phyloP scores from a whole-genome alignment of 441 rosid genomes.

The Adansonia madagascariensis region DNA sequence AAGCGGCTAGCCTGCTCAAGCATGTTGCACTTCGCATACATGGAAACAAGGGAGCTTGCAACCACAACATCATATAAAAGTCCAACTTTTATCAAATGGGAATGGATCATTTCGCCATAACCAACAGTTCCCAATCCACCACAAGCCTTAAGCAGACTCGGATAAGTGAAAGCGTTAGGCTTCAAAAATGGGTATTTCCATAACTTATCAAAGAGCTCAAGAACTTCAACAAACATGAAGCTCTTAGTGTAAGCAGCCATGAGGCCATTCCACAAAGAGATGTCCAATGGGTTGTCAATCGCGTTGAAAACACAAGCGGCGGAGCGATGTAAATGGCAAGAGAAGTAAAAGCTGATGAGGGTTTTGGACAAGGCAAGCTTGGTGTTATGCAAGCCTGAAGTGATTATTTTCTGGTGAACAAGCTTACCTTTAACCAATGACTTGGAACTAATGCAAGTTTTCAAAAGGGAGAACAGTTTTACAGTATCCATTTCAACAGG shows the following conservation, averaged over 20 bases:
- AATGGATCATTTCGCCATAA: constrained; percentile 53
- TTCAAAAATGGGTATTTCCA: constrained; percentile 40
- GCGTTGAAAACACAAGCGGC: constrained; percentile 51
- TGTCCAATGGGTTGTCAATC: constrained; percentile 43
- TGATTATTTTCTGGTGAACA: constrained; percentile 58
- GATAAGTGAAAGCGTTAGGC: constrained; percentile 66
- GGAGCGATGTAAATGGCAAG: constrained; percentile 44
- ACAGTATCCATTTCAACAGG: constrained; percentile 41
- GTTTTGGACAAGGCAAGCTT: constrained; percentile 51
- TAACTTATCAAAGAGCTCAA: constrained; percentile 49
- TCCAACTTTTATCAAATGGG: constrained; percentile 56
- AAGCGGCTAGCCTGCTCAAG: constrained; percentile 39
- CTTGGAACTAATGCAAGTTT: constrained; percentile 42
- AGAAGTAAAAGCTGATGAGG: constrained; percentile 62
- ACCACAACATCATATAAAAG: constrained; percentile 52
- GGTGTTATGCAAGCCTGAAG: constrained; percentile 47
- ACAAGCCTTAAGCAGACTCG: constrained; percentile 64
- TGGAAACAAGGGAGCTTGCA: constrained; percentile 54
- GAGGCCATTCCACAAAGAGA: constrained; percentile 65
- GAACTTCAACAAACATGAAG: constrained; percentile 53
- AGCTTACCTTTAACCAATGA: constrained; percentile 46
- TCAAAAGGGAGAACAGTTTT: constrained; percentile 41
- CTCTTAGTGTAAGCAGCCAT: constrained; percentile 56
- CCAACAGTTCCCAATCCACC: constrained; percentile 50
- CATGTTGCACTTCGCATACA: constrained; percentile 57